phyloP scores from a whole-genome alignment of 2,329 filamentous ascomycete species.

The Aureobasidium melanogenum region DNA sequence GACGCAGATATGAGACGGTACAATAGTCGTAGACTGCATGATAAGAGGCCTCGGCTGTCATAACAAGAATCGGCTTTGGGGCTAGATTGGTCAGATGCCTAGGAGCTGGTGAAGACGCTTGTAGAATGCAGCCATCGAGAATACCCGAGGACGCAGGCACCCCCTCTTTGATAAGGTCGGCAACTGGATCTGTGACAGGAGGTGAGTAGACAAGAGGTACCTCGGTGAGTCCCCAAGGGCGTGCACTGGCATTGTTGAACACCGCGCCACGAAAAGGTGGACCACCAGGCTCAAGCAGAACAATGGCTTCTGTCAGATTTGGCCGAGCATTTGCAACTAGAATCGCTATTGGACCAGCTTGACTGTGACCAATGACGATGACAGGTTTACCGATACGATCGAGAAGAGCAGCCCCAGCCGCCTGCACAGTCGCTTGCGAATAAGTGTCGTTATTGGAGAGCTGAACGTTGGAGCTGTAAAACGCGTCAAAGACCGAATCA shows the following conservation, averaged over 20 bases:
- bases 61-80: slow-evolving; percentile 39
- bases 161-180: slow-evolving; percentile 14
- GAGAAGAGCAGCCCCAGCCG: slow-evolving; percentile 35
- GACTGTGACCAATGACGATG: slow-evolving; percentile 43
- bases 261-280: slow-evolving; percentile 37
- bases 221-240: slow-evolving; percentile 27
- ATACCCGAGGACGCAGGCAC: slow-evolving; percentile 14
- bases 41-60: slow-evolving; percentile 46
- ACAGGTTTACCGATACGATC: slow-evolving; percentile 31
- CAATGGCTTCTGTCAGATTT: slow-evolving; percentile 38
- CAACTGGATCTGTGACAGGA: slow-evolving; percentile 21
- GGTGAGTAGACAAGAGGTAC: slow-evolving; percentile 28
- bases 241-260: slow-evolving; percentile 13
- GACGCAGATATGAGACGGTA: slow-evolving; percentile 42
- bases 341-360: slow-evolving; percentile 40
- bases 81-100: slow-evolving; percentile 41
- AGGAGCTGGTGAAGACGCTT: slow-evolving; percentile 26
- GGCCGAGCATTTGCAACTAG: slow-evolving; percentile 43
- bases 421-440: slow-evolving; percentile 26
- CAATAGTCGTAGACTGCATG: slow-evolving; percentile 49
- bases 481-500: slow-evolving; percentile 42
- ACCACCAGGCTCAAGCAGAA: slow-evolving; percentile 46
- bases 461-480: slow-evolving; percentile 37
- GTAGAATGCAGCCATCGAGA: slow-evolving; percentile 30
- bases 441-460: slow-evolving; percentile 24